Evolutionary conservation across 2,329 filamentous ascomycete genomes (phyloP).

Genomic region (Furcasterigmium sp.): DNA sequence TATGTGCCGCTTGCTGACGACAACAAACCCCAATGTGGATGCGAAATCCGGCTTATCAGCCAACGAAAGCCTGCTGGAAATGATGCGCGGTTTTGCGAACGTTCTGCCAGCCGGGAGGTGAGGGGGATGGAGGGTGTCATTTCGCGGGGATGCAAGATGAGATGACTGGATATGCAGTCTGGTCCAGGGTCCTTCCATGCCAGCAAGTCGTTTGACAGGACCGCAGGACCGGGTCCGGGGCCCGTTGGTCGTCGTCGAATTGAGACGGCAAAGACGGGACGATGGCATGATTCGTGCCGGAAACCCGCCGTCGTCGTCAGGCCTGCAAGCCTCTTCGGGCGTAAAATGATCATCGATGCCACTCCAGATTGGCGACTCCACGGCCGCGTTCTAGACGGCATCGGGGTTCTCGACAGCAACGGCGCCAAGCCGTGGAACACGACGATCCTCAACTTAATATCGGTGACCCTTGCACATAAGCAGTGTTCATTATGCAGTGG

Average conservation of each 20-base stretch:
- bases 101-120: background rate
- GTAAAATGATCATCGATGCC: background rate
- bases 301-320: background rate
- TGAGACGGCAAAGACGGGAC: background rate
- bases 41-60: too few species aligned
- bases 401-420: background rate
- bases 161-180: conserved; percentile 3
- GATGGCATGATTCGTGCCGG: background rate
- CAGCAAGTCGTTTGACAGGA: background rate
- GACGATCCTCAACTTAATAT: conserved; percentile 1
- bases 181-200: conserved; percentile 1
- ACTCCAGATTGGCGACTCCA: background rate
- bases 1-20: too few species aligned
- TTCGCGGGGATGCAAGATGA: conserved; percentile 4
- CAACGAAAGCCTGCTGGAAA: background rate
- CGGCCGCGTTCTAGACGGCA: background rate
- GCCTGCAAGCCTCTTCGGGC: background rate
- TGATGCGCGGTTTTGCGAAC: background rate
- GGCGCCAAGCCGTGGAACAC: background rate
- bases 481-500: too few species aligned
- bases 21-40: too few species aligned
- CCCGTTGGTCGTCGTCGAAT: background rate
- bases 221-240: background rate
- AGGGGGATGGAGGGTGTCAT: background rate
- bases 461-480: background rate